A percentile compares a stretch with the other conserved stretches of the same genome.
Conservation (phyloP, 352 stramenopile species). For the Phytophthora fragariaefolia region DNA sequence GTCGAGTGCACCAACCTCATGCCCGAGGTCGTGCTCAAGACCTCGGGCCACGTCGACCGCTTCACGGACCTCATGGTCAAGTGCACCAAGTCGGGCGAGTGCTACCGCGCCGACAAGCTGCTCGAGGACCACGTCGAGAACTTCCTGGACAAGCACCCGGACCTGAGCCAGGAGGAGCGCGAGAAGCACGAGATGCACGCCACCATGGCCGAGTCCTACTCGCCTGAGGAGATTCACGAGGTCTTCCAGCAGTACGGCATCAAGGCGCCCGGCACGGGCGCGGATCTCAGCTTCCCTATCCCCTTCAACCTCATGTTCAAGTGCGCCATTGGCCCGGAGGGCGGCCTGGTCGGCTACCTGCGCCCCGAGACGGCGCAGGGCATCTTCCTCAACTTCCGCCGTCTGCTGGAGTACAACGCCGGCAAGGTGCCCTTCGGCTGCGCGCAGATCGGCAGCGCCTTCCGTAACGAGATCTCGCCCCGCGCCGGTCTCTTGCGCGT, state of each 20-base stretch:
- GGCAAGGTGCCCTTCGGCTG: slow-evolving; percentile 91
- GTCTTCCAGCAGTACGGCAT: slow-evolving; percentile 96
- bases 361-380: slow-evolving; percentile 98
- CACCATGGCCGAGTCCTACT: slow-evolving; percentile 98
- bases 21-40: slow-evolving; percentile 97
- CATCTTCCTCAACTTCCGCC: slow-evolving; percentile 99
- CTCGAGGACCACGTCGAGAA: slow-evolving; percentile 99
- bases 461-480: slow-evolving; percentile 98
- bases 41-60: slow-evolving; percentile 98
- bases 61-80: slow-evolving; percentile 99
- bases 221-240: slow-evolving; percentile 95
- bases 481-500: slow-evolving; percentile 97
- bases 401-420: slow-evolving; percentile 98
- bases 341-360: slow-evolving; percentile 96
- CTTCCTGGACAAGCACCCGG: slow-evolving; percentile 93
- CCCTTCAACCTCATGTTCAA: slow-evolving; percentile 99
- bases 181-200: slow-evolving; percentile 94
- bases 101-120: slow-evolving; percentile 99
- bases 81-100: slow-evolving; percentile 96
- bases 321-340: slow-evolving; percentile 98
- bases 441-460: slow-evolving; percentile 89
- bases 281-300: slow-evolving; percentile 96
- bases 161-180: slow-evolving; percentile 73
- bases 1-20: slow-evolving; percentile 99
- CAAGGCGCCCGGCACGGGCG: slow-evolving; percentile 90